Conservation (phyloP, 2,329 filamentous ascomycete genomes). For the Botrytis porri region DNA sequence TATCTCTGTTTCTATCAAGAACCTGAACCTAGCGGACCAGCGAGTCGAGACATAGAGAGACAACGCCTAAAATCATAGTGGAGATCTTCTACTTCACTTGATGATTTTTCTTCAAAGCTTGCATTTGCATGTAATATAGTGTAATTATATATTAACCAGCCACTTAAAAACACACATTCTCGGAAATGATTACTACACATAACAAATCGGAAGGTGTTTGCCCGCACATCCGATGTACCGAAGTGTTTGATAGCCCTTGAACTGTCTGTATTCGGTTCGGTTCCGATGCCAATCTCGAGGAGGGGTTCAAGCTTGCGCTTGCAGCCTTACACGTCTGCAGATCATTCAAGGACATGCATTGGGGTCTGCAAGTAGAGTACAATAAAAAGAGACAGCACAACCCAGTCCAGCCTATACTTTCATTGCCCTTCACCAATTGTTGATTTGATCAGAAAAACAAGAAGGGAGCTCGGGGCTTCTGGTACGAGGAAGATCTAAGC, state of each 20-base stretch:
- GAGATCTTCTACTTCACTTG: neutral
- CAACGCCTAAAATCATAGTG: neutral
- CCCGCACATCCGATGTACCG: neutral
- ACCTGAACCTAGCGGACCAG: neutral
- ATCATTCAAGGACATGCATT: neutral
- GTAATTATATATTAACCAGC: neutral
- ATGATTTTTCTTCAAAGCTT: neutral
- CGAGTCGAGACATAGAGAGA: neutral
- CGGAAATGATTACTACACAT: neutral
- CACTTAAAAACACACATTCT: neutral
- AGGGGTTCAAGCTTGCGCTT: neutral
- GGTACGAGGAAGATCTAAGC: neutral
- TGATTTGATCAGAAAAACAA: neutral
- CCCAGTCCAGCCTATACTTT: neutral
- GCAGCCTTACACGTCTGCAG: neutral
- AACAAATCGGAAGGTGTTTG: neutral
- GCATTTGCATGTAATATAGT: neutral
- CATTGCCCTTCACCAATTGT: neutral
- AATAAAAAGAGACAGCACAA: neutral
- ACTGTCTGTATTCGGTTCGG: neutral
- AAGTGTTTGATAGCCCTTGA: neutral
- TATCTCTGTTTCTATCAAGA: slow-evolving; percentile 1
- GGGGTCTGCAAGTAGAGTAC: neutral
- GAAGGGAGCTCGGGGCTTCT: neutral
- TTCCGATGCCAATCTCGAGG: neutral